Base-by-base conservation (phyloP, 108 stramenopile species). In the Cyclotella choctawhatcheeana region DNA sequence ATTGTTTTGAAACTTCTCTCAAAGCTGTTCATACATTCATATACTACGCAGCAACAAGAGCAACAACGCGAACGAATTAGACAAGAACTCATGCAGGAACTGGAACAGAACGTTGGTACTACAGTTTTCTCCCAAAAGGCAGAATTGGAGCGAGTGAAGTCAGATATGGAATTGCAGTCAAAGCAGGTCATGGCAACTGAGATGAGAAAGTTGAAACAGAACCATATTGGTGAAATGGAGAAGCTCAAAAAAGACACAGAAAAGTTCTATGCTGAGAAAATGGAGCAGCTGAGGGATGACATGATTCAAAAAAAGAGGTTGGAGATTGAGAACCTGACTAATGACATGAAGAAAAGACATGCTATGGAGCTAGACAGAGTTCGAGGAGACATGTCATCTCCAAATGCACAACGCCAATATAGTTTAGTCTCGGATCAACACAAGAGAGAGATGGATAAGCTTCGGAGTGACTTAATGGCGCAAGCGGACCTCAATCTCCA, bases 41-140 rank as follows among this genome's bases (percentile, higher is more conserved):
- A n/a, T n/a, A n/a, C 29, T 27, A 17, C 21, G 8, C 26, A 64
- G 63, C 44, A 55, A 27, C 54, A 69, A 56, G 67, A 55, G 34
- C 35, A 43, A 2, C 58, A 67, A 34, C 63, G 73, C 25, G 58
- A 59, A 29, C 65, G 65, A 20, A 60, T 74, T 54, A 66, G 26
- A 31, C 44, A 59, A 54, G 65, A 66, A 24, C 56, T 74, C 3
- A 59, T 47, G 47, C 63, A 44, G 34, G 64, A 67, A 24, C 27
- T 64, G 8, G 73, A 74, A 20, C 40, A 58, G 58, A 58, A 53
- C 0, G 21, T 47, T 0, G 73, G 52, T 12, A 56, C 64, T 25
- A 74, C 59, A 45, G 58, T 64, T 2, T 37, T 32, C 34, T 64
- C 73, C 1, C 73, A 74, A 40, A 74, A 60, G 64, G 55, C 33